phyloP scores from a whole-genome alignment of 2,329 filamentous ascomycete species.

The Knufia petricola region DNA sequence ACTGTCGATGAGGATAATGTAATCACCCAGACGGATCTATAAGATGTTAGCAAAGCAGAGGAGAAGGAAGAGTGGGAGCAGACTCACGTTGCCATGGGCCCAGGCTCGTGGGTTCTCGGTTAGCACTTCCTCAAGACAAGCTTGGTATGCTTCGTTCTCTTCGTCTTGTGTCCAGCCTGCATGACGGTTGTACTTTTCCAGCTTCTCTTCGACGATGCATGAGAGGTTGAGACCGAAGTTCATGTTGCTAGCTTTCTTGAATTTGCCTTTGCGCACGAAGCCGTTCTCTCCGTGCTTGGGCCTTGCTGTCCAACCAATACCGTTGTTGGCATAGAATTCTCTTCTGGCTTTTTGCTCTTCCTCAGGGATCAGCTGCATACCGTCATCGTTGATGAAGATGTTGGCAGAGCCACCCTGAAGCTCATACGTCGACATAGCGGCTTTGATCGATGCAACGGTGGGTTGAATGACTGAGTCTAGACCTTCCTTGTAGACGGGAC shows the following conservation, averaged over 20 bases:
- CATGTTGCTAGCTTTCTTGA: slow-evolving; percentile 70
- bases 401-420: slow-evolving; percentile 41
- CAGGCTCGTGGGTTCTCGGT: slow-evolving; percentile 43
- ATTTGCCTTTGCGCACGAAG: slow-evolving; percentile 51
- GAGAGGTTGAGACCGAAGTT: slow-evolving; percentile 58
- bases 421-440: slow-evolving; percentile 51
- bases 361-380: slow-evolving; percentile 30
- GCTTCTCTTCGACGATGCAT: slow-evolving; percentile 52
- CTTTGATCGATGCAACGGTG: slow-evolving; percentile 47
- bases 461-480: slow-evolving; percentile 56
- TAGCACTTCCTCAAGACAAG: slow-evolving; percentile 37
- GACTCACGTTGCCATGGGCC: slow-evolving; percentile 75
- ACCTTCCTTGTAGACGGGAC: slow-evolving; percentile 82
- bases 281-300: slow-evolving; percentile 52
- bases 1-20: slow-evolving; percentile 59
- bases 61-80: too few species aligned
- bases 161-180: slow-evolving; percentile 40
- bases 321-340: slow-evolving; percentile 42
- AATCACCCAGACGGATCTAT: slow-evolving; percentile 77
- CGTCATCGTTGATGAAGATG: slow-evolving; percentile 33
- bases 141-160: slow-evolving; percentile 33
- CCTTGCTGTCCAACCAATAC: slow-evolving; percentile 41
- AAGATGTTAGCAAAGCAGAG: too few species aligned
- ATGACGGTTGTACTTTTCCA: slow-evolving; percentile 26
- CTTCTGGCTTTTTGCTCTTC: slow-evolving; percentile 36